Conservation (phyloP, 2,329 filamentous ascomycete species). For the Fusarium sp. region DNA sequence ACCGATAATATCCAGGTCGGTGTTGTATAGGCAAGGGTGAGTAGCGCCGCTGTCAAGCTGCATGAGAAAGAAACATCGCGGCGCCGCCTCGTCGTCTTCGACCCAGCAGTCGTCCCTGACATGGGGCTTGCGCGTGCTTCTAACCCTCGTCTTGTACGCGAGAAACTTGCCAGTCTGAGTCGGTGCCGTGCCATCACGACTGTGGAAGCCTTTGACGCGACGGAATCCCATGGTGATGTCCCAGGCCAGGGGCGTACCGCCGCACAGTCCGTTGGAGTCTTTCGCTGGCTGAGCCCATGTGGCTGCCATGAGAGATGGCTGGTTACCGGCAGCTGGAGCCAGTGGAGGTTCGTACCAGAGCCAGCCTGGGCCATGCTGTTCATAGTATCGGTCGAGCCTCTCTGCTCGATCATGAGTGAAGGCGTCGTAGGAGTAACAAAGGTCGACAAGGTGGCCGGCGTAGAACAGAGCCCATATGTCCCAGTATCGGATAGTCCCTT, state of each 20-base stretch:
- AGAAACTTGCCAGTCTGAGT: conserved; percentile 21
- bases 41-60: conserved; percentile 41
- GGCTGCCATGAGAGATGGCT: conserved; percentile 35
- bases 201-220: conserved; percentile 35
- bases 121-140: not conserved
- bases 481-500: conserved; percentile 35
- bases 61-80: conserved; percentile 40
- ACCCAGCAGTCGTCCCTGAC: conserved; percentile 1
- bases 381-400: conserved; percentile 35
- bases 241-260: conserved; percentile 15
- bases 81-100: conserved; percentile 25
- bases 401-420: conserved; percentile 37
- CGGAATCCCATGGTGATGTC: conserved; percentile 43
- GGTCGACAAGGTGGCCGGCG: conserved; percentile 33
- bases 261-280: not conserved
- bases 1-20: conserved; percentile 32
- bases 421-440: conserved; percentile 37
- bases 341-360: conserved; percentile 42
- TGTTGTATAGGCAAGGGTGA: conserved; percentile 31
- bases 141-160: conserved; percentile 24
- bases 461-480: conserved; percentile 40
- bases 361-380: conserved; percentile 38
- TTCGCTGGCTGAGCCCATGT: conserved; percentile 37
- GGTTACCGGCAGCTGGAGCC: conserved; percentile 14
- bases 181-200: conserved; percentile 10